A percentile compares a stretch with the other conserved stretches of the same genome.
phyloP scores from a whole-genome alignment of 352 stramenopile species.

The Pythium coloratum region DNA sequence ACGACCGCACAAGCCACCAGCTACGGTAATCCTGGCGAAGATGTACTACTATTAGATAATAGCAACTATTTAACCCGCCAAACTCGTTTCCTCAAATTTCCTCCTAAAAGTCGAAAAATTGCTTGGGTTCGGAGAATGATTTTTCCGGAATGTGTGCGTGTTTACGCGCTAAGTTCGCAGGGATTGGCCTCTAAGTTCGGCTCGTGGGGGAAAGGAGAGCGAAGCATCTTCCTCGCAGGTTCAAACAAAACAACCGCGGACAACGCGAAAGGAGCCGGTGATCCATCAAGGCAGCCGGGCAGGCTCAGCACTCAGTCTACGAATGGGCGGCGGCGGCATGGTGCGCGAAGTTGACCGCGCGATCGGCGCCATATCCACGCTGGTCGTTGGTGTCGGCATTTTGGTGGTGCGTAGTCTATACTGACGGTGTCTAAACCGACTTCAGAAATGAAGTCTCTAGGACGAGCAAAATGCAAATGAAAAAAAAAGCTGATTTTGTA shows the following conservation, averaged over 20 bases:
- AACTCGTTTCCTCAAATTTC: slow-evolving; percentile 5
- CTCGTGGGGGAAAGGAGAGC: slow-evolving; percentile 12
- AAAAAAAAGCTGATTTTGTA: too few species aligned
- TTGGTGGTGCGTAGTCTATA: slow-evolving; percentile 45
- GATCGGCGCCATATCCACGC: slow-evolving; percentile 72
- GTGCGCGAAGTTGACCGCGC: slow-evolving; percentile 78
- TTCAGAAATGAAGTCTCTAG: background rate
- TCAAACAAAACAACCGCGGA: slow-evolving; percentile 17
- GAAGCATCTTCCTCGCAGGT: slow-evolving; percentile 22
- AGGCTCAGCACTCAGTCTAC: background rate
- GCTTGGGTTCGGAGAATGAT: slow-evolving; percentile 8
- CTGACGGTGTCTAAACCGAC: background rate
- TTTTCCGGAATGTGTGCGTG: slow-evolving; percentile 6
- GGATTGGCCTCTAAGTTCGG: slow-evolving; percentile 3
- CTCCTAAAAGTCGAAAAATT: background rate
- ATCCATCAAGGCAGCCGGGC: background rate
- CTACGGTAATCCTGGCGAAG: background rate
- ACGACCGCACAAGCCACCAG: slow-evolving; percentile 15
- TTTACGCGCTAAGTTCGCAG: slow-evolving; percentile 17
- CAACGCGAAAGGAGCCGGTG: background rate
- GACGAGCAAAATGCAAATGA: too few species aligned
- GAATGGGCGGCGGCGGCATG: slow-evolving; percentile 49
- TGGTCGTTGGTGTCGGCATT: slow-evolving; percentile 73
- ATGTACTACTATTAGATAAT: slow-evolving; percentile 27
- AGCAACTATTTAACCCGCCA: slow-evolving; percentile 16